Percentiles rank a stretch among this genome's conserved stretches.
phyloP scores from a whole-genome alignment of 106 monocot species.

The Dendrobium chrysotoxum region DNA sequence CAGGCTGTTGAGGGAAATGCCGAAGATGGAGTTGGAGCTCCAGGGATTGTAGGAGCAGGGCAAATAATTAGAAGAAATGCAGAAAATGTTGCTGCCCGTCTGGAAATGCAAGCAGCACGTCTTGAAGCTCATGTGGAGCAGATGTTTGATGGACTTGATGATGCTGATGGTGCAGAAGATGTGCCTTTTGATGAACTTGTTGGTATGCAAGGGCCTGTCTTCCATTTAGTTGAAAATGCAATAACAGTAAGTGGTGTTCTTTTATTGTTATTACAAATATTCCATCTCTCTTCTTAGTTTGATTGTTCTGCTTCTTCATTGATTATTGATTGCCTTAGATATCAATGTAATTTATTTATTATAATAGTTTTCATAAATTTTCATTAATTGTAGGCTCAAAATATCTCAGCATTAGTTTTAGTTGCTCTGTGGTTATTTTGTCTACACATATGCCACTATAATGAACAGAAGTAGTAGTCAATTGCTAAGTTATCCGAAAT shows the following conservation, averaged over 20 bases:
- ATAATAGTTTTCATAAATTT: neutral
- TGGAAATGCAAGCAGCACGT: conserved; percentile 91
- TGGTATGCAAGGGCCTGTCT: conserved; percentile 98
- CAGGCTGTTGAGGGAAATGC: conserved; percentile 58
- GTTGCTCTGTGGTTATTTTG: neutral
- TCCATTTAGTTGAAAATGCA: conserved; percentile 98
- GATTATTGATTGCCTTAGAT: neutral
- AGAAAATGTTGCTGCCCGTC: conserved; percentile 94
- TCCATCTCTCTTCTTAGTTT: neutral
- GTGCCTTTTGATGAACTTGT: conserved; percentile 99
- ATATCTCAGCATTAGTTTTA: neutral
- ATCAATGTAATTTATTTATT: neutral
- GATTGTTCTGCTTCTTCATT: neutral
- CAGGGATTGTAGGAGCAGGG: conserved; percentile 77
- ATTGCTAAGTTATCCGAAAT: neutral
- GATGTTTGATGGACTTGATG: conserved; percentile 99
- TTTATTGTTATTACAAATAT: neutral
- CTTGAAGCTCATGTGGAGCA: conserved; percentile 99
- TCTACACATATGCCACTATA: neutral
- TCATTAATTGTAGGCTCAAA: neutral
- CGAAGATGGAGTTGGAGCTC: conserved; percentile 72
- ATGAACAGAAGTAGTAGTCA: neutral
- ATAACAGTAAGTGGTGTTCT: conserved; percentile 65
- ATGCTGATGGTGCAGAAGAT: conserved; percentile 99
- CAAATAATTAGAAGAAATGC: conserved; percentile 93